Base-by-base conservation (phyloP, 441 rosid species). In the Gossypium davidsonii region DNA sequence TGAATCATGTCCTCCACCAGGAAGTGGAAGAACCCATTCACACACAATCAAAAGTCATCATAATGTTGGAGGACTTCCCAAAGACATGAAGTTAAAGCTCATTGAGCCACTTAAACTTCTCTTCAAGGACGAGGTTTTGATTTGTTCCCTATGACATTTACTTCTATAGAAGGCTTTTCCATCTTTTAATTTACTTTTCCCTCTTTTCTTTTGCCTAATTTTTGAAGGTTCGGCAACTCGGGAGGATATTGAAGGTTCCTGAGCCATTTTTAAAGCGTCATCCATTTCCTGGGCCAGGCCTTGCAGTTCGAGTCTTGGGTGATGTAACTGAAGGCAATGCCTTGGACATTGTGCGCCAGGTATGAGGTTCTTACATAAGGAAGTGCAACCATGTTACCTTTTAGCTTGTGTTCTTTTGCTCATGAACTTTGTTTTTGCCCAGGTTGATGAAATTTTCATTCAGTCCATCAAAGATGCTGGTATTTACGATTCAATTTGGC, bases 1-100 rank as follows among this genome's bases (percentile, higher is more conserved):
- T 77, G 98, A 92, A 82, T 92, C 99, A 3, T 94, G 99, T 75
- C 99, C 99, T 11, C 99, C 99, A 18, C 99, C 98, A 0, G 98
- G 98, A 44, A 81, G 87, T 60, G 98, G 92, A 72, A 90, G 89
- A 80, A 85, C 85, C 15, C 97, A 87, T 72, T 92, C 97, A 18
- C 96, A 90, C 81, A 89, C 97, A 44, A 91, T 92, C 56, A 91
- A 91, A 83, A 94, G 98, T 82, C 98, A 94, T 83, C 98, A 94
- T 51, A 90, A 91, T 79, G 99, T 94, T 1, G 96, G 97, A 77
- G 97, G 97, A 6, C 96, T 94, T 58, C 94, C 97, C 17, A 89
- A 92, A 81, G 89, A 92, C 81, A 94, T 94, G 99, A 92, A 86
- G 74, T 44, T 92, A 79, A 91, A 91, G 86, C 99, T 92, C 72